Conservation (phyloP, 306 rosid species). For the Cucumis cinereus region DNA sequence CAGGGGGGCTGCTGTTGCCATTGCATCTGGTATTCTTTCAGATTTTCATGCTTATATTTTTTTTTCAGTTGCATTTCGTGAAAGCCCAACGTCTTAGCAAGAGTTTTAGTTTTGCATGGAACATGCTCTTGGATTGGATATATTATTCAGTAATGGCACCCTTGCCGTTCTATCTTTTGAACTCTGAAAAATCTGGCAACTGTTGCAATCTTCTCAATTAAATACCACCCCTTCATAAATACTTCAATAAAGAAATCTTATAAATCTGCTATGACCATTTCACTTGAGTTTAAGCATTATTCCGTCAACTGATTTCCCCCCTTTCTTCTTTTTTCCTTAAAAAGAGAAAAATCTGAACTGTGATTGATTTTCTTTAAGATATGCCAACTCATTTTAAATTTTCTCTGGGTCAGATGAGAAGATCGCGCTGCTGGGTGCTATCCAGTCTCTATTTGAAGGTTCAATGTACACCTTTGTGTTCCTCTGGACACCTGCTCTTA, state of each 20-base stretch:
- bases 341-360: not conserved
- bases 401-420: conserved; percentile 45
- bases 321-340: not conserved
- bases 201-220: not conserved
- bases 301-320: not conserved
- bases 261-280: not conserved
- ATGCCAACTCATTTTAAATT: not conserved
- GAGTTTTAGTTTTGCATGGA: not conserved
- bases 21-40: conserved; percentile 69
- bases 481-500: conserved; percentile 98
- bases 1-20: conserved; percentile 82
- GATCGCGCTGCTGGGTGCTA: conserved; percentile 88
- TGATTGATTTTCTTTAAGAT: not conserved
- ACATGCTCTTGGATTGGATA: not conserved
- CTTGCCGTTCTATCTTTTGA: not conserved
- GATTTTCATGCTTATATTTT: not conserved
- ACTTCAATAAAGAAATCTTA: not conserved
- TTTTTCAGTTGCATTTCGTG: not conserved
- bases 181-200: not conserved
- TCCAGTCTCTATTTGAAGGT: conserved; percentile 97
- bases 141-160: not conserved
- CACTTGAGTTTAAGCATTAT: not conserved
- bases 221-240: not conserved
- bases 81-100: not conserved
- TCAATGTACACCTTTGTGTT: conserved; percentile 96